Evolutionary conservation across 805 yeast genomes (phyloP).

Genomic region (Saturnispora zaruensis): DNA sequence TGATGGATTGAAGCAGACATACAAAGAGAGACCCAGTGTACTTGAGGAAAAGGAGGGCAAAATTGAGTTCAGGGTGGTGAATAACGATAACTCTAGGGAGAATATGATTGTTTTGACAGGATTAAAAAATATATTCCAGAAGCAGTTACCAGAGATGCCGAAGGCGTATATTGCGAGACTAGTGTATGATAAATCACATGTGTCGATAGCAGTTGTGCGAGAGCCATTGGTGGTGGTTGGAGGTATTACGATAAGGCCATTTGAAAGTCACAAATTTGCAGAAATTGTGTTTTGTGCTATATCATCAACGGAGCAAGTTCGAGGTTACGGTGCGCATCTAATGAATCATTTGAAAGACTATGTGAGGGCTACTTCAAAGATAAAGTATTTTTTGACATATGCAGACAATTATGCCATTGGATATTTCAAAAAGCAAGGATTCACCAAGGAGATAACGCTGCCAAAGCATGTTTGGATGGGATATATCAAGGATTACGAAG

Average conservation of each 20-base stretch:
- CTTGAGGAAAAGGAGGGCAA: slow-evolving; percentile 88
- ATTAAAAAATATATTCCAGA: slow-evolving; percentile 89
- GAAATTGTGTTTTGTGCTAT: slow-evolving; percentile 99
- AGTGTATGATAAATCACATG: slow-evolving; percentile 88
- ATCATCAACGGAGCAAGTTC: slow-evolving; percentile 92
- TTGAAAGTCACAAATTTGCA: slow-evolving; percentile 83
- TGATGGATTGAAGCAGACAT: slow-evolving; percentile 74
- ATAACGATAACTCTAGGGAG: slow-evolving; percentile 84
- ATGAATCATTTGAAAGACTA: slow-evolving; percentile 98
- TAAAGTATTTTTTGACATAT: slow-evolving; percentile 82
- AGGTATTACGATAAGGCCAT: slow-evolving; percentile 94
- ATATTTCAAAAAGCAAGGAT: slow-evolving; percentile 96
- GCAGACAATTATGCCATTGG: slow-evolving; percentile 99
- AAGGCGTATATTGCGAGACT: slow-evolving; percentile 90
- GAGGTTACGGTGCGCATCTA: slow-evolving; percentile 97
- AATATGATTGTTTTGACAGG: slow-evolving; percentile 91
- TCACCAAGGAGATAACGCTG: slow-evolving; percentile 86
- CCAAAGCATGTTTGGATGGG: slow-evolving; percentile 94
- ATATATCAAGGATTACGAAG: slow-evolving; percentile 96
- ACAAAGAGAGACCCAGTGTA: slow-evolving; percentile 89
- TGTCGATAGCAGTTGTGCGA: slow-evolving; percentile 92
- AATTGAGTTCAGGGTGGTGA: slow-evolving; percentile 92
- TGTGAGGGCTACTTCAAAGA: slow-evolving; percentile 78
- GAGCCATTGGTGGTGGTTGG: slow-evolving; percentile 95
- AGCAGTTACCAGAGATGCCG: slow-evolving; percentile 98